These are phyloP conservation scores for Sporothrix schenckii DNA, from an alignment of 2,329 filamentous ascomycete genomes.

Conservation along the genomic window DNA sequence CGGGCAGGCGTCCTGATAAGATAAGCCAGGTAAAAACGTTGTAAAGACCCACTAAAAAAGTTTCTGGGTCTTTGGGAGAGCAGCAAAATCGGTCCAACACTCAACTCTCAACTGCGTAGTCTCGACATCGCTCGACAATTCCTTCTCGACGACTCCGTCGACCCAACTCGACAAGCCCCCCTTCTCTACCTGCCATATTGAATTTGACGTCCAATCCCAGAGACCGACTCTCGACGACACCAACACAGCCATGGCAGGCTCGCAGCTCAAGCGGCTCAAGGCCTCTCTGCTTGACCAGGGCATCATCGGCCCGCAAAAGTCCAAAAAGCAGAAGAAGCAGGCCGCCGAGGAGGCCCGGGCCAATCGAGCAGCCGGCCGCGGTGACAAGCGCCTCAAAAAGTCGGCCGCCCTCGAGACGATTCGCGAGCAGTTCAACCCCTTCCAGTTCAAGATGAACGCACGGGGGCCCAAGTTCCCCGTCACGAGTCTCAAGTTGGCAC, in stretches of 20 bases:
- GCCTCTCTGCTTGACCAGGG: slow-evolving; percentile 86
- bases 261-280: slow-evolving; percentile 95
- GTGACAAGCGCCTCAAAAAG: slow-evolving; percentile 75
- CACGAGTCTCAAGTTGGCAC: slow-evolving; percentile 64
- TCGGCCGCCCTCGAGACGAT: slow-evolving; percentile 80
- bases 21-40: slow-evolving; percentile 39
- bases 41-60: slow-evolving; percentile 30
- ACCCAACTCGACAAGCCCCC: background rate
- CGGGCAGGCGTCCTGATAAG: slow-evolving; percentile 38
- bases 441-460: slow-evolving; percentile 83
- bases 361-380: slow-evolving; percentile 39
- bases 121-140: background rate
- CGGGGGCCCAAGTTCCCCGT: slow-evolving; percentile 83
- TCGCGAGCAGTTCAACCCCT: slow-evolving; percentile 96
- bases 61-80: background rate
- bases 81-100: slow-evolving; percentile 3
- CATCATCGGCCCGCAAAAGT: slow-evolving; percentile 86
- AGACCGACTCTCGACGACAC: background rate
- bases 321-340: slow-evolving; percentile 89
- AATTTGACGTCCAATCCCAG: background rate
- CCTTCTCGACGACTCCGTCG: background rate
- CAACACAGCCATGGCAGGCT: slow-evolving; percentile 75
- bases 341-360: slow-evolving; percentile 67
- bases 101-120: background rate
- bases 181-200: background rate